Evolutionary conservation across 1,139 yeast genomes (phyloP).

Genomic region (Yamadazyma sp.): DNA sequence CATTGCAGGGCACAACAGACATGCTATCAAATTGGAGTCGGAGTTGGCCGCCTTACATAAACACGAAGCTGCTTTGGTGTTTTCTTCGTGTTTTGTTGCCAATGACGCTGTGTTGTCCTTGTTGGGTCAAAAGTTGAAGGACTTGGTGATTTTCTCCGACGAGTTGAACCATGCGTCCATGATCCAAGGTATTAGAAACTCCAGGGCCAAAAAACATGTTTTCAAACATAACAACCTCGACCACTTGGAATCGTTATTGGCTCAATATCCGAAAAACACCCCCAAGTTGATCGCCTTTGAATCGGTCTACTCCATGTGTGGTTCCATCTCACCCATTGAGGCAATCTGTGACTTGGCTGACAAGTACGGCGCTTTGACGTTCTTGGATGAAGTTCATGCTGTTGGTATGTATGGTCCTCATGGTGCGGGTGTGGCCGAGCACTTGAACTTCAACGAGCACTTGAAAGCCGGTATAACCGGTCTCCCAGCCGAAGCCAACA

Average conservation of each 20-base stretch:
- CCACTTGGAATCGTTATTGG: slow-evolving; percentile 77
- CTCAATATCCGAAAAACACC: slow-evolving; percentile 74
- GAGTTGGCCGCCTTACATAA: slow-evolving; percentile 89
- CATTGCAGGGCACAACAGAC: slow-evolving; percentile 94
- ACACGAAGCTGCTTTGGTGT: slow-evolving; percentile 93
- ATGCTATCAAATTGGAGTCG: slow-evolving; percentile 81
- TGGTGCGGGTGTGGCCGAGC: slow-evolving; percentile 99
- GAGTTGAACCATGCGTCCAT: slow-evolving; percentile 94
- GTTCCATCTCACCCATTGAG: slow-evolving; percentile 92
- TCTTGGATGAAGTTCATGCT: slow-evolving; percentile 97
- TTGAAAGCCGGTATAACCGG: slow-evolving; percentile 63
- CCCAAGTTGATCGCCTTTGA: slow-evolving; percentile 98
- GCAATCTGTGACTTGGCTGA: slow-evolving; percentile 94
- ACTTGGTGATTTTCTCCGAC: slow-evolving; percentile 89
- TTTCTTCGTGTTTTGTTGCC: slow-evolving; percentile 94
- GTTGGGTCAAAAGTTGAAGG: slow-evolving; percentile 86
- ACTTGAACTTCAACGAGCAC: slow-evolving; percentile 82
- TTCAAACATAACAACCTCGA: slow-evolving; percentile 87
- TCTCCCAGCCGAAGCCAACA: slow-evolving; percentile 32
- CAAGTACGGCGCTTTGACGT: slow-evolving; percentile 94
- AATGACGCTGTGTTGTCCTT: slow-evolving; percentile 95
- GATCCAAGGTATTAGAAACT: slow-evolving; percentile 94
- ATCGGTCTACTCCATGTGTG: slow-evolving; percentile 97
- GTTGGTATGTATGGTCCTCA: slow-evolving; percentile 99
- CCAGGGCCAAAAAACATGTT: slow-evolving; percentile 83